Conservation (phyloP, 768 basidiomycete species). For the Zangia roseola region DNA sequence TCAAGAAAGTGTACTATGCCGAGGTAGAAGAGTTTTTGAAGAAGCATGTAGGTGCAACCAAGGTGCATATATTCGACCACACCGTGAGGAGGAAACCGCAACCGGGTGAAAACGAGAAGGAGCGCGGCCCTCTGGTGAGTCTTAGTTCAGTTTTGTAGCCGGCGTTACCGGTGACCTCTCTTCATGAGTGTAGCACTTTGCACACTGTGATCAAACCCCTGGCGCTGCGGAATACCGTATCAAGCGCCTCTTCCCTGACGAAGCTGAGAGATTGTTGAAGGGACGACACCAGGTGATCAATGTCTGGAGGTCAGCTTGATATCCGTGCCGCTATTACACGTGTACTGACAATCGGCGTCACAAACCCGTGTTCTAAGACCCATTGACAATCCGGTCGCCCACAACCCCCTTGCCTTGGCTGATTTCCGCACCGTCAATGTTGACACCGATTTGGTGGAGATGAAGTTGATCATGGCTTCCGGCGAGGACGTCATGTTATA, state of each 20-base stretch:
- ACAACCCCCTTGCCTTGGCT: too few species aligned
- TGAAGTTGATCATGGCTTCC: too few species aligned
- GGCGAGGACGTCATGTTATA: slow-evolving; percentile 6
- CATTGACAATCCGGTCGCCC: too few species aligned
- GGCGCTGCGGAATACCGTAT: slow-evolving; percentile 35
- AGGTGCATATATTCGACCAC: slow-evolving; percentile 42
- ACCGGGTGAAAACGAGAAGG: too few species aligned
- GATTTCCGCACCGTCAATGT: too few species aligned
- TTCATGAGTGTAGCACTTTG: slow-evolving; percentile 24
- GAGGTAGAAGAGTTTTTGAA: slow-evolving; percentile 41
- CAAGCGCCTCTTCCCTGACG: slow-evolving; percentile 31
- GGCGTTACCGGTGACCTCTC: too few species aligned
- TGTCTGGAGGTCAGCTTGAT: slow-evolving; percentile 34
- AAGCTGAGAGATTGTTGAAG: slow-evolving; percentile 39
- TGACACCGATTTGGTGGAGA: too few species aligned
- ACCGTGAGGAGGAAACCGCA: slow-evolving; percentile 30
- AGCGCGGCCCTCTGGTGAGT: too few species aligned
- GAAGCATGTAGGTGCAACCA: slow-evolving; percentile 33
- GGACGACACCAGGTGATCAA: slow-evolving; percentile 42
- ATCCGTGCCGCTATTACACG: too few species aligned
- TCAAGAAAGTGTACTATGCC: slow-evolving; percentile 36
- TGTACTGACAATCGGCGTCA: too few species aligned
- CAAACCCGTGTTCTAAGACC: too few species aligned
- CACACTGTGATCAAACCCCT: slow-evolving; percentile 43
- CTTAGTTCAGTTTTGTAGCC: too few species aligned